Base-by-base conservation (phyloP, 2,329 filamentous ascomycete species). In the Trichoderma sp. region DNA sequence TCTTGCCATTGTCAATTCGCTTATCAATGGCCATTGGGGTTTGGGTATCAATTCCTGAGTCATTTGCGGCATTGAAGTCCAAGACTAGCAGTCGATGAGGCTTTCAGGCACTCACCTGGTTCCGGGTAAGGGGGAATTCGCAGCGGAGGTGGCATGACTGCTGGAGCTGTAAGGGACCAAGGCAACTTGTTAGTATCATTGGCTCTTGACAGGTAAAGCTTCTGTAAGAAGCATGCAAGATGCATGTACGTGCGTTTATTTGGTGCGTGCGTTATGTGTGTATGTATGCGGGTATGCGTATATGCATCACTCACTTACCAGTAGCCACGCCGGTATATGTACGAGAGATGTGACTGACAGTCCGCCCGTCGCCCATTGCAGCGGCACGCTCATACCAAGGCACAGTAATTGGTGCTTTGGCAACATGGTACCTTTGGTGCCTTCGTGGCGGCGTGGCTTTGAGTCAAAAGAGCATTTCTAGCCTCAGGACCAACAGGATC, bases 1-100 rank as follows among this genome's bases (percentile, higher is more conserved):
- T 47, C 47, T 10, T 29, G 37, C 27, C 29, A 37, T 65, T 52
- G 53, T 29, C 55, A 31, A 52, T 59, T 40, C 33, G 55, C 29
- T 59, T 67, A 58, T 21, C 53, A 49, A 58, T 55, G 29, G 37
- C 37, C 64, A 29, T 59, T n/a, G 40, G 55, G 40, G 19, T 67
- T 67, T 57, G n/a, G 64, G 64, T 67, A 67, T 67, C 55, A 67
- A 67, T 67, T 59, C 64, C 10, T 29, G 64, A 67, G 53, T 67
- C 64, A 67, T 67, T 59, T 33, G 59, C 24, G 37, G 33, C 53
- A 59, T 52, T 37, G 27, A 52, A 37, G 16, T 49, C 37, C 35
- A 19, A 37, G 27, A 21, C 29, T 67, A n/a, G 31, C 21, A 52
- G 31, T 67, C 21, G 55, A 59, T 47, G 40, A 16, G 14, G 64